phyloP scores from a whole-genome alignment of 1,284 basidiomycete genomes.

The Rhodotorula sp. region DNA sequence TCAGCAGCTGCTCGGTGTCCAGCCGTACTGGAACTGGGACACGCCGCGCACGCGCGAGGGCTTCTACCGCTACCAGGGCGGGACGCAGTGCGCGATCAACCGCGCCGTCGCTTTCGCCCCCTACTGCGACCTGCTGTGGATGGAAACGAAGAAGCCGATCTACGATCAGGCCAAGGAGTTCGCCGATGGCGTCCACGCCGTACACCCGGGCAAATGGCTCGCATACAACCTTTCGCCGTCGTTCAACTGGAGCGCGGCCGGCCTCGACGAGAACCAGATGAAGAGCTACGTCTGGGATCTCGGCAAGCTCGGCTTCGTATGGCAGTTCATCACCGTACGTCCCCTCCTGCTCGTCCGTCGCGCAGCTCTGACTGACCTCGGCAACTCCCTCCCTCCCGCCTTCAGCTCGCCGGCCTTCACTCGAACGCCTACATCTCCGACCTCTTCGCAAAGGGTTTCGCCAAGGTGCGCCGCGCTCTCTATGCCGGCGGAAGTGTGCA shows the following conservation, averaged over 20 bases:
- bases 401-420: conserved; percentile 88
- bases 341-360: background rate
- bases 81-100: conserved; percentile 90
- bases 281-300: conserved; percentile 89
- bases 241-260: conserved; percentile 71
- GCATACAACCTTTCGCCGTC: conserved; percentile 71
- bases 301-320: conserved; percentile 87
- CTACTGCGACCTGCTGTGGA: conserved; percentile 59
- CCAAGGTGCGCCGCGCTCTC: conserved; percentile 52
- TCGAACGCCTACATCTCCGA: conserved; percentile 97
- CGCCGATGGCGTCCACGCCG: conserved; percentile 79
- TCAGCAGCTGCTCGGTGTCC: conserved; percentile 75
- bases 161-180: conserved; percentile 91
- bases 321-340: conserved; percentile 97
- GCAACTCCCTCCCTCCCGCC: conserved; percentile 5
- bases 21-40: conserved; percentile 86
- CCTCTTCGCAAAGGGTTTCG: conserved; percentile 81
- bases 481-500: no score
- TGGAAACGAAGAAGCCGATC: conserved; percentile 99
- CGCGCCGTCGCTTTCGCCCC: conserved; percentile 88
- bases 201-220: conserved; percentile 80
- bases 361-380: background rate
- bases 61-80: conserved; percentile 95
- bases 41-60: conserved; percentile 91
- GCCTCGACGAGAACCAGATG: conserved; percentile 82